These are phyloP conservation scores for Lentinula detonsa DNA, from an alignment of 768 basidiomycete species.

Conservation along the genomic window DNA sequence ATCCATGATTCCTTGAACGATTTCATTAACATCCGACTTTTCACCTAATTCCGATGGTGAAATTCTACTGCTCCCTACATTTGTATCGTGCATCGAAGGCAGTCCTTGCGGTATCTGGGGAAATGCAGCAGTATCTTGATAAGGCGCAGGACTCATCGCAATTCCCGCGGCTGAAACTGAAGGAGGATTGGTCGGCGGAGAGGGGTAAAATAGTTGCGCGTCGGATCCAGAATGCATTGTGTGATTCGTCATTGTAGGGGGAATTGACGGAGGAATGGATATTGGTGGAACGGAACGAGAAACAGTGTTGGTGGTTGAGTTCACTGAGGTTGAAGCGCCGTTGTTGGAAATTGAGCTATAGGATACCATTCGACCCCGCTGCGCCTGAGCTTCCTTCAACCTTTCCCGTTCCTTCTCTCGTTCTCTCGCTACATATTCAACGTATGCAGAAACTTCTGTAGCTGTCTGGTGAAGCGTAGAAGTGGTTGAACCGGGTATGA, in stretches of 20 bases:
- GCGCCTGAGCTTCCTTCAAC: conserved; percentile 45
- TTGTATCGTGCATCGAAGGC: conserved; percentile 12
- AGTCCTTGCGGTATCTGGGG: conserved; percentile 11
- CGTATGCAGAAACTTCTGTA: conserved; percentile 58
- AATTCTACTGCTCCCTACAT: conserved; percentile 19
- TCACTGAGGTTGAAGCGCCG: conserved; percentile 16
- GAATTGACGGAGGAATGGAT: neutral
- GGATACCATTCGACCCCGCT: conserved; percentile 8
- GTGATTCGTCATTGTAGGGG: neutral
- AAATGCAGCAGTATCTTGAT: conserved; percentile 6
- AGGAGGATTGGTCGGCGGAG: conserved; percentile 11
- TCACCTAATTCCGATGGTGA: conserved; percentile 14
- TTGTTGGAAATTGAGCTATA: conserved; percentile 15
- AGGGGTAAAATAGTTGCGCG: conserved; percentile 13
- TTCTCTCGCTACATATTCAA: conserved; percentile 71
- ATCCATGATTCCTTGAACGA: neutral
- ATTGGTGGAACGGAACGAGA: neutral
- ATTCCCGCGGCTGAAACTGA: neutral
- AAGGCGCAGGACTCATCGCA: conserved; percentile 17
- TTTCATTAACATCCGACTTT: conserved; percentile 9
- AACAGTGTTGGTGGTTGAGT: conserved; percentile 1
- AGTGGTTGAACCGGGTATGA: conserved; percentile 25
- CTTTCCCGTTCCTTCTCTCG: conserved; percentile 75
- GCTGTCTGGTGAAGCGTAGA: conserved; percentile 40
- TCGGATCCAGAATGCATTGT: neutral